Evolutionary conservation across 2,329 filamentous ascomycete species (phyloP), one percentile per base, ranked within the genome.

Genomic region (Pyrenophora graminea): DNA sequence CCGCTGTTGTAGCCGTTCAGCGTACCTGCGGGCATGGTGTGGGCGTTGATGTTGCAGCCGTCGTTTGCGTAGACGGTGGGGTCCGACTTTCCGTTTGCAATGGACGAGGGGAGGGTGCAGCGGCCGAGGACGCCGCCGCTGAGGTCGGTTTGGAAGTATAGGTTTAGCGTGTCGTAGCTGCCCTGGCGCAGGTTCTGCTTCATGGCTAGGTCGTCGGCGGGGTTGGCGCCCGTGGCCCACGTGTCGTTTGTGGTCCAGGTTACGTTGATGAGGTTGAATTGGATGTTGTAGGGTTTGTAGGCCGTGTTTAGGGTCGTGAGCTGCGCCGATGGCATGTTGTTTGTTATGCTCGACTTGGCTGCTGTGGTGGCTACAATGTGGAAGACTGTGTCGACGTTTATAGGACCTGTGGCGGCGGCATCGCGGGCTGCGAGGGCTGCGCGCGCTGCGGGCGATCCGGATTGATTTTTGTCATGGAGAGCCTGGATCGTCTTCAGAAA

Each of bases 71-170:
- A 85, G 34, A 70, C 47, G 40, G 62, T 27, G 61, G 72, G 64
- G 58, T 76, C 59, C 6, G 62, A 69, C 23, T 68, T 63, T 40
- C 74, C 75, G 51, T 76, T 67, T 13, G 67, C 74, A 8, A 79
- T 65, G 46, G 69, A 61, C 6, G 69, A 67, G 4, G 75, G 75
- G 17, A 84, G 69, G 0, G 79, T 82, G 71, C 82, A 85, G 45
- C 80, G 80, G 2, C 82, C 82, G 2, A 85, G 74, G 3, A 84
- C 69, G 42, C 67, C 68, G 45, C 73, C 72, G 5, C 63, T 50
- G 21, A 85, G 74, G 48, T 84, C 75, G 27, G 79, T 80, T 67
- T 84, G 80, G 72, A 84, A 85, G 72, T 84, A 85, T 52, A 85
- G 72, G 66, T 85, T 85, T 31, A 85, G 74, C 1, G 78, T 77